Percentiles rank a stretch among this genome's conserved stretches.
phyloP scores from a whole-genome alignment of 2,329 filamentous ascomycete species.

The Hymenoscyphus linearis region DNA sequence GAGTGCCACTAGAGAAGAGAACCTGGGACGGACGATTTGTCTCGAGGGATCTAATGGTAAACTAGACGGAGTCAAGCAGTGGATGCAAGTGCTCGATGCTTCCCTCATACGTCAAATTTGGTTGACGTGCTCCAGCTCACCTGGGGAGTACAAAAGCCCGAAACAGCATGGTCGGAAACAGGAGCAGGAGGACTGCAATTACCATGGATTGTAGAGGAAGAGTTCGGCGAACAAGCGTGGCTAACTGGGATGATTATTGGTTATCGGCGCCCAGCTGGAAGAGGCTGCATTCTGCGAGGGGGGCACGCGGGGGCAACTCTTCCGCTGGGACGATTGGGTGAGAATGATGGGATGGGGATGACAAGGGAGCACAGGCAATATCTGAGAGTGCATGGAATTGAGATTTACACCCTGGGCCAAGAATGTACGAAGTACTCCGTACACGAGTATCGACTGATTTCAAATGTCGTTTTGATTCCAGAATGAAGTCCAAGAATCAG shows the following conservation, averaged over 20 bases:
- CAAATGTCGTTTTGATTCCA: background rate
- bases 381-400: conserved; percentile 7
- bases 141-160: background rate
- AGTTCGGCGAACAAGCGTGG: conserved; percentile 8
- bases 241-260: conserved; percentile 8
- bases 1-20: background rate
- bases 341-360: background rate
- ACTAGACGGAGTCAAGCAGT: conserved; percentile 8
- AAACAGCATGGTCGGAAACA: conserved; percentile 5
- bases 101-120: conserved; percentile 6
- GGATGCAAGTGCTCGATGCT: conserved; percentile 5
- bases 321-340: conserved; percentile 6
- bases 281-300: background rate
- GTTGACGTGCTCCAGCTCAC: conserved; percentile 1
- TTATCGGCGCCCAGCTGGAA: conserved; percentile 6
- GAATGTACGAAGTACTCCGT: too few relatives aligned
- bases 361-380: conserved; percentile 5
- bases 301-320: background rate
- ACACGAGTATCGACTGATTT: background rate
- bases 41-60: background rate
- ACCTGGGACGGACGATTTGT: background rate
- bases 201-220: background rate
- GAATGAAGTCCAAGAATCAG: background rate
- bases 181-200: conserved; percentile 9
- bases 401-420: conserved; percentile 4